Base-by-base conservation (phyloP, 371 early-diverging fungal genomes). In the Fennellomyces sp. region DNA sequence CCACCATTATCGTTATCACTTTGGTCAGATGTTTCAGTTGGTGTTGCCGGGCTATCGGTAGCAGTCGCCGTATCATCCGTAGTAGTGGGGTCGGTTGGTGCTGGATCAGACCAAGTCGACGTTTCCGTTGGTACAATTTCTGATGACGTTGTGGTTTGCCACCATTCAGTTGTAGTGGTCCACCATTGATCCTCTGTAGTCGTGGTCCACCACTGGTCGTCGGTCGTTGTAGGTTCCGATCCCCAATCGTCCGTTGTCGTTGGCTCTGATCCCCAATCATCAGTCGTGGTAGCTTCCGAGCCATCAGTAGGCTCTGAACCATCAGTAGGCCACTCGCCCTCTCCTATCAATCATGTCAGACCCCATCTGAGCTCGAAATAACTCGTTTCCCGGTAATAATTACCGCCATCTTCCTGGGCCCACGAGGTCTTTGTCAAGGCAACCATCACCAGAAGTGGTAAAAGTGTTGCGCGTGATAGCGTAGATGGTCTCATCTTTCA, bases 111-210 rank as follows among this genome's bases (percentile, higher is more conserved):
- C 55, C 55, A 54, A 39, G 31, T 17, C 10, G 55, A 27, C 7
- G 21, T 13, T 2, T 31, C 36, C 23, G 49, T 49, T 6, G 5
- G 25, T n/a, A n/a, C n/a, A n/a, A n/a, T n/a, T n/a, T n/a, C n/a
- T n/a, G n/a, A n/a, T 25, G 41, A 41, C 2, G 38, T 55, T 4
- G 41, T 39, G 0, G 55, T 54, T 27, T 36, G 27, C 55, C 55
- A 54, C 27, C 36, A 28, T 26, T 49, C 52, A 10, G 47, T 56
- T 0, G 59, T 29, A 13, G 59, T 39, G 3, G 59, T 59, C 11
- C 27, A 39, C 58, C 58, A 57, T 29, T 38, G 12, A 19, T 57
- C 47, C 6, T 25, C 21, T 10, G 58, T 19, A 28, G 58, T 25
- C 11, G 58, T 48, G n/a, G 48, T 49, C 28, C 26, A 29, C 41